phyloP scores from a whole-genome alignment of 176 grass and related monocot genomes.

The Oryza longistaminata region DNA sequence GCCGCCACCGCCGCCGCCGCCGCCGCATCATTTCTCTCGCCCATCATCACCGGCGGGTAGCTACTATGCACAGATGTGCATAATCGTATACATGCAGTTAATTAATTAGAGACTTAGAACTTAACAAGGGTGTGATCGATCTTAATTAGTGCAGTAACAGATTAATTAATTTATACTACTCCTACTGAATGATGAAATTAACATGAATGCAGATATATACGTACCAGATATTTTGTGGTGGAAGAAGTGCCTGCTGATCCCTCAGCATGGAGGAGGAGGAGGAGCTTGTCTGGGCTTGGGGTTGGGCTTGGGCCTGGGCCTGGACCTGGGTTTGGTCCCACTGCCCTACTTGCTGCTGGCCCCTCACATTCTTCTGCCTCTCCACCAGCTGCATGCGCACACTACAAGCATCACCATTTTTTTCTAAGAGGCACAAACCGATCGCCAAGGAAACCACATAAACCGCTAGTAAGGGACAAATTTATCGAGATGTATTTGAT shows the following conservation, averaged over 20 bases:
- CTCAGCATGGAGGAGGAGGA: conserved; percentile 50
- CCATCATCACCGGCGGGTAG: conserved; percentile 34
- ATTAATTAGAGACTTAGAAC: not conserved
- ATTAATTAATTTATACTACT: too few species aligned
- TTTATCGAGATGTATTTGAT: too few species aligned
- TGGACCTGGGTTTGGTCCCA: conserved; percentile 49
- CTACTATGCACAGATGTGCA: not conserved
- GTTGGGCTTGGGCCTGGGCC: conserved; percentile 5
- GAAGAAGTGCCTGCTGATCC: conserved; percentile 33
- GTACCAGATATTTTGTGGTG: conserved; percentile 51
- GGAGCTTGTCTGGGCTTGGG: conserved; percentile 49
- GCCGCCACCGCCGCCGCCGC: not conserved
- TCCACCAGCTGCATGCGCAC: conserved; percentile 48
- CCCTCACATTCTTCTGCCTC: conserved; percentile 44
- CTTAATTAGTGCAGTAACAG: too few species aligned
- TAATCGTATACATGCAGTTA: not conserved
- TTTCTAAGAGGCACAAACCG: too few species aligned
- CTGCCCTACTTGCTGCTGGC: conserved; percentile 38
- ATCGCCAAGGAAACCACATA: too few species aligned
- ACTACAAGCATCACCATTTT: too few species aligned
- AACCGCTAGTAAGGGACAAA: too few species aligned
- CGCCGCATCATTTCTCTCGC: conserved; percentile 17
- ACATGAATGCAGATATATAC: too few species aligned
- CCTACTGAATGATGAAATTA: too few species aligned
- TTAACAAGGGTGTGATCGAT: not conserved